phyloP scores from a whole-genome alignment of 2,329 filamentous ascomycete species.

The Endocalyx cinctus region DNA sequence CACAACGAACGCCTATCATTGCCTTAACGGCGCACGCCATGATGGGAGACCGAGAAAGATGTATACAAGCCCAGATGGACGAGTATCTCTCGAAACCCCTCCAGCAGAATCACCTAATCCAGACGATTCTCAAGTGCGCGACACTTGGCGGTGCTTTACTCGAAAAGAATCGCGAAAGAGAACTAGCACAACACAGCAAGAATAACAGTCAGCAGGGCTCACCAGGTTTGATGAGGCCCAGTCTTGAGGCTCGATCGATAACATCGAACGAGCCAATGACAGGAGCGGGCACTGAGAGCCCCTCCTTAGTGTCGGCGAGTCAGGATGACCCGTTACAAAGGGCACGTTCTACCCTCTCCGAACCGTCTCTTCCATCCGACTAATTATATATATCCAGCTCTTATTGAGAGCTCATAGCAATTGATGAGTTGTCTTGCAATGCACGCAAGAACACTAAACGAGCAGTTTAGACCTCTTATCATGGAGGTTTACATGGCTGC shows the following conservation, averaged over 20 bases:
- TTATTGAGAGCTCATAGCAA: slow-evolving; percentile 27
- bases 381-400: slow-evolving; percentile 25
- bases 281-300: slow-evolving; percentile 58
- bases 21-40: slow-evolving; percentile 96
- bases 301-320: slow-evolving; percentile 55
- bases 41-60: slow-evolving; percentile 97
- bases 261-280: slow-evolving; percentile 62
- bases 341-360: slow-evolving; percentile 47
- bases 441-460: slow-evolving; percentile 1
- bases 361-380: slow-evolving; percentile 24
- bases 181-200: slow-evolving; percentile 39
- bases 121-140: slow-evolving; percentile 94
- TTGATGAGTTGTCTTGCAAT: slow-evolving; percentile 17
- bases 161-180: slow-evolving; percentile 66
- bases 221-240: slow-evolving; percentile 21
- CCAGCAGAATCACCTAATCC: slow-evolving; percentile 95
- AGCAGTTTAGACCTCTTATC: neutral
- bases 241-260: slow-evolving; percentile 54
- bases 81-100: slow-evolving; percentile 96
- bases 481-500: too few relatives aligned
- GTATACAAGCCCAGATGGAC: slow-evolving; percentile 98
- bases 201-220: slow-evolving; percentile 33
- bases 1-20: slow-evolving; percentile 88
- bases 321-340: slow-evolving; percentile 53
- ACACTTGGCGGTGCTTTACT: slow-evolving; percentile 81